Evolutionary conservation across 1,284 basidiomycete species (phyloP).

Genomic region (Rhodotorula glutinis): DNA sequence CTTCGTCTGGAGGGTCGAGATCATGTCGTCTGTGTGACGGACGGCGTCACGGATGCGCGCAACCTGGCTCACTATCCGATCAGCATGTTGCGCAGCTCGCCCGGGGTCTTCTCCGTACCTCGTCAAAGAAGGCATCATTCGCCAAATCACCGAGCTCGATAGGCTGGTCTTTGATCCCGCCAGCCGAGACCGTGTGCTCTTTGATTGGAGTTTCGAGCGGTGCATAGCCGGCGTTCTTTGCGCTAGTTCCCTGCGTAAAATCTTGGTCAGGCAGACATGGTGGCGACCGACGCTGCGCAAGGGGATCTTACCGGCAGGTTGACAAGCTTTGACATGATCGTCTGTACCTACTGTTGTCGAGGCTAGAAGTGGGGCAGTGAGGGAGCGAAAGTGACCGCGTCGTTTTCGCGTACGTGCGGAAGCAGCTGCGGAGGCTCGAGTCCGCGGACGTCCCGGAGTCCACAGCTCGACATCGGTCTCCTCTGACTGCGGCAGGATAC

Average conservation of each 20-base stretch:
- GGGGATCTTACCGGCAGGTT: not conserved
- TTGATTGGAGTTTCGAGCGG: conserved; percentile 12
- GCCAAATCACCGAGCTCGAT: conserved; percentile 24
- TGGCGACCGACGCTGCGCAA: too few relatives aligned
- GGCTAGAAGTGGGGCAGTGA: not conserved
- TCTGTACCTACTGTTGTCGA: not conserved
- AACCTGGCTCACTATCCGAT: conserved; percentile 4
- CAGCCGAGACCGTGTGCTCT: conserved; percentile 12
- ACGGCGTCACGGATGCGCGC: conserved; percentile 16
- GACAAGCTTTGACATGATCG: not conserved
- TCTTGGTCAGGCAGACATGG: too few relatives aligned
- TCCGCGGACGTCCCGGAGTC: not conserved
- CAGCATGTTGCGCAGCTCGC: accelerated
- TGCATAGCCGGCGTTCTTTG: conserved; percentile 3
- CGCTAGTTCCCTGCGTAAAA: not conserved
- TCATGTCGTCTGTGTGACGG: not conserved
- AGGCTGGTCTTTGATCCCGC: conserved; percentile 9
- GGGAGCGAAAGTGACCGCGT: not conserved
- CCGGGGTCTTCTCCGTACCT: not conserved
- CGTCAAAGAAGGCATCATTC: conserved; percentile 12
- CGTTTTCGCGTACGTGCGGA: not conserved
- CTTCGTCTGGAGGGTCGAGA: conserved; percentile 3
- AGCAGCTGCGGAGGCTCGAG: not conserved
- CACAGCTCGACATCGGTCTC: not conserved
- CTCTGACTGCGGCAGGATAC: too few relatives aligned